Evolutionary conservation across 176 grass and related monocot genomes (phyloP), one percentile per base, ranked within the genome.

Genomic region (Secale cereale): DNA sequence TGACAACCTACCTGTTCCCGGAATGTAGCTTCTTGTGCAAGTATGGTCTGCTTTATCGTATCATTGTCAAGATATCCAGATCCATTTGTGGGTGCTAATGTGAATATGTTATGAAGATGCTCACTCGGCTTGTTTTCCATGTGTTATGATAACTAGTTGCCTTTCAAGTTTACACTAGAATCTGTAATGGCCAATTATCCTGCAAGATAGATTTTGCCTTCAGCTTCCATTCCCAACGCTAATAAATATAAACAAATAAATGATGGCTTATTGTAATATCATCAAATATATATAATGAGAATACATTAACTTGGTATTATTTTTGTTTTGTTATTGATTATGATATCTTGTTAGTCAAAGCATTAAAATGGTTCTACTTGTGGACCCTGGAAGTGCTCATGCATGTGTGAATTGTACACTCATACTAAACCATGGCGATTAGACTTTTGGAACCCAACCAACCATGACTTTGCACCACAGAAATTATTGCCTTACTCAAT

Each of bases 11-110:
- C 95, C 91, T 98, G 95, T 66, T 87, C 93, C 26, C 72, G 78
- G 62, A 95, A 98, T 79, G 83, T 98, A 65, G 85, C 89, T 74
- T 98, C 95, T 56, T 98, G 92, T 63, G 84, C 78, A 78, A 98
- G 91, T 86, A 98, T 93, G 79, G 77, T 98, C 77, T 75, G 82
- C 80, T 90, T 98, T 65, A 98, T n/a, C 85, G 85, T 88, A 87
- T 95, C 87, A 66, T 93, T 90, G 25, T 89, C 86, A 31, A 86
- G 86, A 50, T 81, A 80, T 61, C 87, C 65, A 62, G 68, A 91
- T 61, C 84, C 89, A 81, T 91, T 86, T 22, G 72, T 54, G 12
- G 86, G 76, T 74, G 60, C 76, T 23, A 81, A 79, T 67, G 76
- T 81, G 74, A 86, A 90, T 63, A 66, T 85, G 46, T 88, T 84